These are phyloP conservation scores for Phytopythium cucurbitacearum DNA, from an alignment of 352 stramenopile genomes.

Conservation along the genomic window DNA sequence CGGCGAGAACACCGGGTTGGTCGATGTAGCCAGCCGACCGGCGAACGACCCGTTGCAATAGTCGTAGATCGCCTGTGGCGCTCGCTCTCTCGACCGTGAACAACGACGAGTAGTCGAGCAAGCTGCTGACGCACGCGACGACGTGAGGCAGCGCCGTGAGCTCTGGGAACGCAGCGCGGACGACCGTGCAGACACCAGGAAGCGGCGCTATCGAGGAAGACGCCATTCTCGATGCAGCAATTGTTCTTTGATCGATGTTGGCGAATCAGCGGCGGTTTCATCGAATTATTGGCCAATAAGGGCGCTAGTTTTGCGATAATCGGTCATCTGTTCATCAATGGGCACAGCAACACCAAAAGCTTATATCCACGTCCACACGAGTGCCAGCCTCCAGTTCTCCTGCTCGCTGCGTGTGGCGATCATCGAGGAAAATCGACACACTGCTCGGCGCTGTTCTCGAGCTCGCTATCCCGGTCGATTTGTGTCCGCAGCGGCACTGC, in stretches of 20 bases:
- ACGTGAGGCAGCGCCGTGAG: slow-evolving; percentile 23
- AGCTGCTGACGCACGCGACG: slow-evolving; percentile 11
- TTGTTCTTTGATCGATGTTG: no score
- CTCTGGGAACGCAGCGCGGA: slow-evolving; percentile 18
- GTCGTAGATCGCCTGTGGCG: slow-evolving; percentile 14
- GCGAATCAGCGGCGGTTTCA: no score
- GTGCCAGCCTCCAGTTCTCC: no score
- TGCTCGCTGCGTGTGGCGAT: no score
- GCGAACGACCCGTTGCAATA: slow-evolving; percentile 19
- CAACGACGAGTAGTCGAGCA: slow-evolving; percentile 20
- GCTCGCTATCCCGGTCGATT: slow-evolving; percentile 81
- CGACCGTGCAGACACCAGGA: slow-evolving; percentile 1
- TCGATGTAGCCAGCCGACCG: slow-evolving; percentile 1
- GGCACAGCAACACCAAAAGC: no score
- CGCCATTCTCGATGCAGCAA: no score
- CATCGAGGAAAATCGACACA: slow-evolving; percentile 16
- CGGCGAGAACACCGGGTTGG: slow-evolving; percentile 11
- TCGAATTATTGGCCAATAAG: no score
- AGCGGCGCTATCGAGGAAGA: no score
- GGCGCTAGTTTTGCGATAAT: no score
- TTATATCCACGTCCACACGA: no score
- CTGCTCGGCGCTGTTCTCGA: slow-evolving; percentile 72
- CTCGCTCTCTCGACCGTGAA: slow-evolving; percentile 24
- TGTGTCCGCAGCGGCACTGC: slow-evolving; percentile 87
- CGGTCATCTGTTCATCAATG: no score